Evolutionary conservation across 352 stramenopile species (phyloP).

Genomic region (Pythium angustatum): DNA sequence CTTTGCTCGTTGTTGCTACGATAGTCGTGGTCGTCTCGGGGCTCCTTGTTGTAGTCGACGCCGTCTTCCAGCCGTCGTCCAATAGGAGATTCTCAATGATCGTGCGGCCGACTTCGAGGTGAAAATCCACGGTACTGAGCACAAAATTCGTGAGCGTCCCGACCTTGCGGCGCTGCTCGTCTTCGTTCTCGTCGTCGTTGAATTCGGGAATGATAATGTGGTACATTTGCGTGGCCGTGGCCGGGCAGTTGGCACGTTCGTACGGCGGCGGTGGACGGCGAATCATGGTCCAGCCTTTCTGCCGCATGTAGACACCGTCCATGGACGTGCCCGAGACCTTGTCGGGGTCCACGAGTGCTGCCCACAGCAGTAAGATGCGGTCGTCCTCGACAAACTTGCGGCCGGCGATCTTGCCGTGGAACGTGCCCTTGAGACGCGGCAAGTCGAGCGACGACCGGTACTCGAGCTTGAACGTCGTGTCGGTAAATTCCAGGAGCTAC

Average conservation of each 20-base stretch:
- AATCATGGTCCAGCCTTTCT: slow-evolving; percentile 38
- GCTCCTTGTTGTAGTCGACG: slow-evolving; percentile 10
- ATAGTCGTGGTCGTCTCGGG: slow-evolving; percentile 2
- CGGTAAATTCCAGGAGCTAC: slow-evolving; percentile 10
- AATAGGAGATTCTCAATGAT: slow-evolving; percentile 34
- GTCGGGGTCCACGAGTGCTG: slow-evolving; percentile 41
- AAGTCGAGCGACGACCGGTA: slow-evolving; percentile 10
- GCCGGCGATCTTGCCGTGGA: slow-evolving; percentile 40
- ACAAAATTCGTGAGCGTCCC: slow-evolving; percentile 33
- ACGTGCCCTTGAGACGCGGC: slow-evolving; percentile 20
- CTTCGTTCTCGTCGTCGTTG: slow-evolving; percentile 17
- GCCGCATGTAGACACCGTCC: slow-evolving; percentile 44
- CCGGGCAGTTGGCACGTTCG: background rate
- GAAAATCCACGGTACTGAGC: slow-evolving; percentile 21
- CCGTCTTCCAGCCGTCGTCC: slow-evolving; percentile 19
- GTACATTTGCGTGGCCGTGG: slow-evolving; percentile 28
- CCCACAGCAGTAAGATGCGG: slow-evolving; percentile 48
- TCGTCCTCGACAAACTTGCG: slow-evolving; percentile 38
- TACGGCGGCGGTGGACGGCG: slow-evolving; percentile 5
- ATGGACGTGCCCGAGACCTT: slow-evolving; percentile 42
- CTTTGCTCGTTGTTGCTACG: background rate
- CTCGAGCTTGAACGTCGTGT: slow-evolving; percentile 8
- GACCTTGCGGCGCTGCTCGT: slow-evolving; percentile 18
- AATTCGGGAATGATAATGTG: slow-evolving; percentile 30
- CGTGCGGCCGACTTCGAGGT: slow-evolving; percentile 25